Evolutionary conservation across 768 basidiomycete species (phyloP), one percentile per base, ranked within the genome.

Genomic region (Lactarius sp.): DNA sequence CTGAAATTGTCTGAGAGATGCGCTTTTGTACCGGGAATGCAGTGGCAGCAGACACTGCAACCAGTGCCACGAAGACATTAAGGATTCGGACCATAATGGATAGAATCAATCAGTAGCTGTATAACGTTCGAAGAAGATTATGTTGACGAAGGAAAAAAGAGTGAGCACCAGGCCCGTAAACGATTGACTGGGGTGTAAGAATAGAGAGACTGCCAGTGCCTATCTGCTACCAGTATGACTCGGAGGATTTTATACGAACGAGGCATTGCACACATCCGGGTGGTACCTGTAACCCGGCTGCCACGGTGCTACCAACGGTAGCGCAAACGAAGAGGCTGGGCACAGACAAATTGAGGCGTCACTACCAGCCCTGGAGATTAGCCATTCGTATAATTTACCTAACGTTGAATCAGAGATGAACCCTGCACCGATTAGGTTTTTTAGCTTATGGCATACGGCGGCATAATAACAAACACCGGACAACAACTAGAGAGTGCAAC

Each of bases 1-100:
- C 80, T 3, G 76, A 60, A 55, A 82, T 83, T 46, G 71, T 69
- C 70, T 84, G 83, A 1, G 75, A 77, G 66, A 83, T 82, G 44
- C 82, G 80, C 73, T 80, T 83, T 51, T 67, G 42, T 36, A 64
- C 76, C 74, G 51, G 75, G 71, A 62, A 68, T 46, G 74, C 74
- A 5, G 55, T 61, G 22, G 51, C 9, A 6, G 42, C 59, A 37
- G 58, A 46, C 20, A 39, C 49, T 4, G 50, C 55, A 6, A 60
- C 52, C 14, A 60, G 42, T 1, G 59, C 54, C 50, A 65, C 22
- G 3, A 65, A 51, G 54, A 57, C 10, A n/a, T 22, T 46, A 6
- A 27, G 39, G 27, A 62, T 13, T 16, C 20, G 60, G 41, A 62
- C 60, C 65, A 66, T 66, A 14, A 41, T 41, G 9, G 12, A 57